Base-by-base conservation (phyloP, 2,329 filamentous ascomycete genomes). In the Aspergillus quadrilineatus region DNA sequence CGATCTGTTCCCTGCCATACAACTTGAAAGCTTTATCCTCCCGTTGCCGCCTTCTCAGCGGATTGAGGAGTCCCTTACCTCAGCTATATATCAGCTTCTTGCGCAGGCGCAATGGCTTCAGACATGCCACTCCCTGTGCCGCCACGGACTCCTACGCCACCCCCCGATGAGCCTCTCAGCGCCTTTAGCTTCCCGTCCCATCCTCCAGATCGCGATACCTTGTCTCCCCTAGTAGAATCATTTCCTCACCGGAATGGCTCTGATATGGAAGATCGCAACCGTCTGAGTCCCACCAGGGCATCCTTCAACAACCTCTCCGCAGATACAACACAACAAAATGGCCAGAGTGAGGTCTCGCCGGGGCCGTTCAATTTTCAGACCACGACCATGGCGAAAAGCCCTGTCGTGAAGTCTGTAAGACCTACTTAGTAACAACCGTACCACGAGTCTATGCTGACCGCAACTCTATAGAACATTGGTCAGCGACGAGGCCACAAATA, bases 401-500 rank as follows among this genome's bases (percentile, higher is more conserved):
- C 89, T 2, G 83, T 92, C 56, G 67, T 77, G 56, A 93, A 92
- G 79, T 89, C 90, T 63, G 89, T 92, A 60, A 58, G 67, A 22
- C 12, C 15, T 10, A 15, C 39, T 8, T 29, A 14, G 9, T 26
- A 9, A 15, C 30, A 36, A 1, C 4, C 15, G 15, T 14, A 17
- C n/a, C n/a, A 14, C n/a, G 55, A 30, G 60, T 22, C 64, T 65
- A 41, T 44, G 36, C 15, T 46, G 15, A 51, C 44, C 17, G 39
- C 50, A 59, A 52, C n/a, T 26, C 26, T 28, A 6, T 73, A 95
- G 88, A 93, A 91, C 65, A 85, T 97, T 61, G 92, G 92, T 61
- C 90, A 96, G 74, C 86, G 94, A 63, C 88, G 93, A 59, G 94
- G 94, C 60, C 94, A 99, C 79, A 92, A 94, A 73, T 99, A 99